Evolutionary conservation across 192 early-diverging fungal genomes (phyloP), one percentile per base, ranked within the genome.

Genomic region (Coemansia sp.): DNA sequence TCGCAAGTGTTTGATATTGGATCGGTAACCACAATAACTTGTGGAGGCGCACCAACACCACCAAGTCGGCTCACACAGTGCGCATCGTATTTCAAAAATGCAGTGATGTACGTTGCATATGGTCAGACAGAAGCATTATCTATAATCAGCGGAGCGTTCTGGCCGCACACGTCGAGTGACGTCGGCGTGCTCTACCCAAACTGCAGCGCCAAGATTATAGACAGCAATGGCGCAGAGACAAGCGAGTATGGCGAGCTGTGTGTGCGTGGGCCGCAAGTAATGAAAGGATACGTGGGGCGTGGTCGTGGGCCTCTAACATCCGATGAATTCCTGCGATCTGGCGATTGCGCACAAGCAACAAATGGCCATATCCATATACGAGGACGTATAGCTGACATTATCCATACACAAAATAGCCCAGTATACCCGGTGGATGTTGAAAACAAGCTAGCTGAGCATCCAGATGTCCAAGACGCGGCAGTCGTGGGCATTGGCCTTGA

Each of bases 341-440:
- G 89, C 18, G 96, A 98, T 70, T 76, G 93, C 49, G 93, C 82
- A 9, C 49, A 78, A 1, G 68, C 87, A 7, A 84, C 86, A 61
- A 60, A 90, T 17, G 90, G 88, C 8, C 48, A 84, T 28, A 82
- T 88, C 57, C 86, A 66, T 71, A 72, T 87, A 15, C 66, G 81
- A 9, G 89, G 89, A 56, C 88, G 95, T 1, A 48, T 91, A 9
- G 91, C 90, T 61, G 92, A 95, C 61, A 71, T 96, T 21, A 92
- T 95, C 73, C 91, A 95, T 64, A 92, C 93, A 82, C 87, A 90
- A 28, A 67, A 76, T 7, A 82, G 81, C 21, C 66, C 63, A 61
- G 85, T 97, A 5, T 79, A 90, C 0, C 92, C 93, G 1, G 88
- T 87, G 8, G 92, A 94, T 66, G 70, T 97, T 3, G 95, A 97